Evolutionary conservation across 129 eudicot species (phyloP).

Genomic region (Smallanthus sonchifolius): DNA sequence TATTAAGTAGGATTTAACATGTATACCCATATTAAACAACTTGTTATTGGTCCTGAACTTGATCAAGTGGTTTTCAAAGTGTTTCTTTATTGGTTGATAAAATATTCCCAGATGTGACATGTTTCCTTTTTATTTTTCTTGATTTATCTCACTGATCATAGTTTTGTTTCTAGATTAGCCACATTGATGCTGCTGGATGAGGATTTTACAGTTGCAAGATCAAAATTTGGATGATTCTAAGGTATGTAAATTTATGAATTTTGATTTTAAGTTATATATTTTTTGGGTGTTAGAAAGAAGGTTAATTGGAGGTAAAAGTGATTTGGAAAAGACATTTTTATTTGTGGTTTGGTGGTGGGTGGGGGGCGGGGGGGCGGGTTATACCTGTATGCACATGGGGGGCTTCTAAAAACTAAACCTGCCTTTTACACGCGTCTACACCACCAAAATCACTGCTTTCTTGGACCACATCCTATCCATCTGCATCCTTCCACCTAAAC

Average conservation of each 20-base stretch:
- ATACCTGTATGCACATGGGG: constrained; percentile 48
- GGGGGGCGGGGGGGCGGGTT: background rate
- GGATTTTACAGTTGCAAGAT: constrained; percentile 3
- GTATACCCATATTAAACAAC: background rate
- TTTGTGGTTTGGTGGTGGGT: background rate
- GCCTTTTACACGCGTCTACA: constrained; percentile 37
- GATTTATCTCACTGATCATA: background rate
- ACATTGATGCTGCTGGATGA: background rate
- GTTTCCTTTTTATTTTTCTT: background rate
- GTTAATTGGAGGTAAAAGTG: constrained; percentile 11
- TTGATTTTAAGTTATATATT: background rate
- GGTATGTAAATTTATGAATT: background rate
- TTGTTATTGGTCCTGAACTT: constrained; percentile 9
- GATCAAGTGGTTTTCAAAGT: constrained; percentile 16
- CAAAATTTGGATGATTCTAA: background rate
- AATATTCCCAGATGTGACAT: constrained; percentile 6
- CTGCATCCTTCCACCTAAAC: constrained; percentile 33
- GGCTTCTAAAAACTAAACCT: constrained; percentile 15
- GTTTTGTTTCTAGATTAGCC: constrained; percentile 1
- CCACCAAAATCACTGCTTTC: constrained; percentile 21
- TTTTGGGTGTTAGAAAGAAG: background rate
- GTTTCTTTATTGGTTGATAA: constrained; percentile 6
- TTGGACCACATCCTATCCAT: constrained; percentile 47
- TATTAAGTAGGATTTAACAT: background rate
- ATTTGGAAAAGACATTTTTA: constrained; percentile 22